Base-by-base conservation (phyloP, 768 basidiomycete species). In the Pleurotus tuoliensis region DNA sequence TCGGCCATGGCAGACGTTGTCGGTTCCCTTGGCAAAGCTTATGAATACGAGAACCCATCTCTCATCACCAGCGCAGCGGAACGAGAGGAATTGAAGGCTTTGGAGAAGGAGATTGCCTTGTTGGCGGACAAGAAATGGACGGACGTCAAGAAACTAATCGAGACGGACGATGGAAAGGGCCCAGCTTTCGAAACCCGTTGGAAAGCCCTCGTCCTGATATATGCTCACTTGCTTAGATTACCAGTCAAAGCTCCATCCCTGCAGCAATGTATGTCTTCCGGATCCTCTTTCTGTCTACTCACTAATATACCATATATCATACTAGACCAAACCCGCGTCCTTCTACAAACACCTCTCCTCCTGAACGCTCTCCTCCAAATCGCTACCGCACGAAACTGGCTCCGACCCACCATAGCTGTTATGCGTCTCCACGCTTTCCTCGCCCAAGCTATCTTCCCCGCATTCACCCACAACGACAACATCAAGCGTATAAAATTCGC, bases 371-470 rank as follows among this genome's bases (percentile, higher is more conserved):
- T 98, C 22, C 80, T 95, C 53, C 88, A 83, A 62, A 90, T 97
- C 59, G 80, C 89, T 0, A 80, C 90, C 16, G 81, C 94, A 0
- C 92, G 94, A 61, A 93, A 86, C 65, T 99, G 95, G 95, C 83
- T 98, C 7, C 65, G 80, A 4, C 88, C 93, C 1, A 86, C 92
- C 0, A 74, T 95, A 38, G 75, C 82, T 27, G 77, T 87, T 63
- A 90, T 97, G 83, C 87, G 87, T 39, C 73, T 99, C 24, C 88
- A 95, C 61, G 83, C 90, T 3, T 84, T 86, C 69, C 76, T 99
- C 34, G 80, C 84, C 0, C 97, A 99, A 72, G 97, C 92, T 0
- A 73, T 94, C 16, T 72, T 83, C 3, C 88, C 88, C 2, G 80
- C 81, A 16, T 68, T 81, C 41, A 53, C 37, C 4, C 37, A 53